Percentiles rank a stretch among this genome's conserved stretches.
These are phyloP conservation scores for Malassezia sp. DNA, from an alignment of 1,284 basidiomycete species.

Conservation along the genomic window DNA sequence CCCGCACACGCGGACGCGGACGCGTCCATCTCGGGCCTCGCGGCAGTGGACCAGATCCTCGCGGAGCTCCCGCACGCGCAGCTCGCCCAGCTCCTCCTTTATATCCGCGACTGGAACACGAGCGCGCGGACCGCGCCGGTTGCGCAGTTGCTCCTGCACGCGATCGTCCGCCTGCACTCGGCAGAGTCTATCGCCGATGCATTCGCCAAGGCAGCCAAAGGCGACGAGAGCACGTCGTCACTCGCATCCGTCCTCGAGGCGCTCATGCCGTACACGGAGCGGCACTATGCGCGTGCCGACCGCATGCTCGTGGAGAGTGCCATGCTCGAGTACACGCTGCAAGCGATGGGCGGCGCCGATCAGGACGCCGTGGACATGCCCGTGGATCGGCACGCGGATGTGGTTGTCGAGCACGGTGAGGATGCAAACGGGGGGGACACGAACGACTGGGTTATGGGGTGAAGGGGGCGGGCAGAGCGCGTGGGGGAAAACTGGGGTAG, in stretches of 20 bases:
- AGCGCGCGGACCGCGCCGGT: conserved; percentile 71
- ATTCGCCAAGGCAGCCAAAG: conserved; percentile 50
- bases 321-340: conserved; percentile 78
- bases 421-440: no score
- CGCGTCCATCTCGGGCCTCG: conserved; percentile 33
- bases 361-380: conserved; percentile 16
- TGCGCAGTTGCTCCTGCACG: conserved; percentile 74
- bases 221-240: conserved; percentile 10
- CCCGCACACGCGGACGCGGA: conserved; percentile 4
- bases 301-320: conserved; percentile 82
- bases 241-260: conserved; percentile 62
- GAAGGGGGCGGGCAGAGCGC: no score
- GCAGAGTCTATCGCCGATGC: conserved; percentile 64
- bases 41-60: conserved; percentile 54
- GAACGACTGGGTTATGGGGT: no score
- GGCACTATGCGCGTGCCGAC: conserved; percentile 76
- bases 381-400: no score
- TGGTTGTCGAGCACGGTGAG: no score
- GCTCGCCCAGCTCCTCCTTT: conserved; percentile 67
- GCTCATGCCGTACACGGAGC: conserved; percentile 81
- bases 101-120: conserved; percentile 86
- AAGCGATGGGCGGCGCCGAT: conserved; percentile 64
- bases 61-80: conserved; percentile 60
- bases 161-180: conserved; percentile 63
- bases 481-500: no score